phyloP scores from a whole-genome alignment of 2,329 filamentous ascomycete genomes.

The Diaporthe eres region DNA sequence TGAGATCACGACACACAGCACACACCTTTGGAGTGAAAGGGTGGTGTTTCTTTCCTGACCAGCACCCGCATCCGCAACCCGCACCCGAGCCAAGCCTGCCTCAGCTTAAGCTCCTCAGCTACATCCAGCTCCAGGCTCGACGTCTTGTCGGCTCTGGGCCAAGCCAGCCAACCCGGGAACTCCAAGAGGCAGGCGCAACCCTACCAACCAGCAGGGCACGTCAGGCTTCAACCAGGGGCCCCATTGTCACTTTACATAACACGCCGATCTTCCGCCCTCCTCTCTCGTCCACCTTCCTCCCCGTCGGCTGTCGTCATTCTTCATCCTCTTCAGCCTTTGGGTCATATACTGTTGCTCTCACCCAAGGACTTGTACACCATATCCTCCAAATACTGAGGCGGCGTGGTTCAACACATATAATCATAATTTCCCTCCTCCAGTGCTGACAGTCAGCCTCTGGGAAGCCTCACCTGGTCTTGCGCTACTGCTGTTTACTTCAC shows the following conservation, averaged over 20 bases:
- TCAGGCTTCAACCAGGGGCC: conserved; percentile 29
- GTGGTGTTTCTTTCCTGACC: conserved; percentile 3
- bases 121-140: conserved; percentile 17
- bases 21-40: neutral
- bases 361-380: neutral
- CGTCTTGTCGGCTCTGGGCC: conserved; percentile 7
- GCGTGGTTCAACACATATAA: conserved; percentile 14
- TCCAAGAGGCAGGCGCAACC: conserved; percentile 28
- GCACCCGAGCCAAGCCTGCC: conserved; percentile 26
- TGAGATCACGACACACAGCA: neutral
- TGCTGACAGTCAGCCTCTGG: neutral
- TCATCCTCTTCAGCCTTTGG: neutral
- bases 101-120: conserved; percentile 31
- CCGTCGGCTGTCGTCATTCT: conserved; percentile 12
- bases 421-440: conserved; percentile 23
- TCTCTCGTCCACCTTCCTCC: neutral
- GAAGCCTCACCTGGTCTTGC: neutral
- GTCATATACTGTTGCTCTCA: neutral
- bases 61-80: conserved; percentile 25
- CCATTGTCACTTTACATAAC: conserved; percentile 30
- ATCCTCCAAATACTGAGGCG: neutral
- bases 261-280: conserved; percentile 25
- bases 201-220: conserved; percentile 17
- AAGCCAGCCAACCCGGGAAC: conserved; percentile 30
- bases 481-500: conserved; percentile 1